Evolutionary conservation across 345 rosid genomes (phyloP).

Genomic region (Streptanthus diversifolius): DNA sequence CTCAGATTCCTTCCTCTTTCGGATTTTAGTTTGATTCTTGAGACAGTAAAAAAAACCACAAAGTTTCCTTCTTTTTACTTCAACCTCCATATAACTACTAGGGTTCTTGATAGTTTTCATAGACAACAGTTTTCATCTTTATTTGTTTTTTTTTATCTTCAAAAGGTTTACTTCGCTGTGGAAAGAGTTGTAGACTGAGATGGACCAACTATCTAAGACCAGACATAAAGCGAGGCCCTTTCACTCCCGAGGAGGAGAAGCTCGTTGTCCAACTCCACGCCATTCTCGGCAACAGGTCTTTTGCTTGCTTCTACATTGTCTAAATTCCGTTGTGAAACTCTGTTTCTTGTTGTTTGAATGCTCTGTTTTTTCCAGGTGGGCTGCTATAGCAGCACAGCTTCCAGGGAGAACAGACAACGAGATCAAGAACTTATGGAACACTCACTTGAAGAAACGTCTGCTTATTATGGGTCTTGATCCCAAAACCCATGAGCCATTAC

Average conservation of each 20-base stretch:
- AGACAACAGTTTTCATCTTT: neutral
- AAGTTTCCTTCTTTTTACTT: neutral
- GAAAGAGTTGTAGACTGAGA: constrained; percentile 95
- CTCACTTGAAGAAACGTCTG: constrained; percentile 86
- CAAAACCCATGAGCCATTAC: constrained; percentile 67
- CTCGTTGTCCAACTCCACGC: constrained; percentile 92
- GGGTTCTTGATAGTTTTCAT: neutral
- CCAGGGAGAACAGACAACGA: constrained; percentile 98
- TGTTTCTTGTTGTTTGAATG: neutral
- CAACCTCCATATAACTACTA: neutral
- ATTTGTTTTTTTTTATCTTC: neutral
- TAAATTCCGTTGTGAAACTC: neutral
- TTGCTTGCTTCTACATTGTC: constrained; percentile 1
- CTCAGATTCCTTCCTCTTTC: neutral
- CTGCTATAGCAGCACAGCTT: constrained; percentile 90
- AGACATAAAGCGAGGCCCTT: constrained; percentile 92
- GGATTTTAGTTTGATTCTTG: neutral
- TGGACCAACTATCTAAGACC: constrained; percentile 97
- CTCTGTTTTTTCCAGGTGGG: constrained; percentile 60
- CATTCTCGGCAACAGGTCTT: constrained; percentile 94
- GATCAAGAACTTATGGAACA: constrained; percentile 98
- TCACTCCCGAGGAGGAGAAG: constrained; percentile 82
- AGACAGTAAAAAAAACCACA: neutral
- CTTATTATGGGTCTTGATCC: constrained; percentile 85
- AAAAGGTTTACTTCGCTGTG: constrained; percentile 80